A percentile compares a stretch with the other conserved stretches of the same genome.
These are phyloP conservation scores for Boletus sensibilis DNA, from an alignment of 768 basidiomycete species.

Conservation along the genomic window DNA sequence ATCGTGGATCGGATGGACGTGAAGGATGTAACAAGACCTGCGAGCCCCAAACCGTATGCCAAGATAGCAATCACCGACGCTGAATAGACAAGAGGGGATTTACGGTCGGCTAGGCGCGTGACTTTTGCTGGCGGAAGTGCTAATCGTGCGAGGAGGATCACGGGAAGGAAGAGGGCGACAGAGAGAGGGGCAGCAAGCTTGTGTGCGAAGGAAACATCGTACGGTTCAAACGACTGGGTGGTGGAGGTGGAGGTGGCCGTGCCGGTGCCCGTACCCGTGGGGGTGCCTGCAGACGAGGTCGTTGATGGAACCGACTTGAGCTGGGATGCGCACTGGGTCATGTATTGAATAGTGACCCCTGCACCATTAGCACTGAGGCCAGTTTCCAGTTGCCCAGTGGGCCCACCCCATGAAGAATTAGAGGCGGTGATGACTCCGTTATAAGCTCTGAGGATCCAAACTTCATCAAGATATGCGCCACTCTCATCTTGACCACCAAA, in stretches of 20 bases:
- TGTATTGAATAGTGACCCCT: conserved; percentile 61
- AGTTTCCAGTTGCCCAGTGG: conserved; percentile 57
- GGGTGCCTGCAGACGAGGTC: conserved; percentile 18
- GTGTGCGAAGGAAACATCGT: conserved; percentile 45
- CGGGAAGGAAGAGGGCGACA: conserved; percentile 43
- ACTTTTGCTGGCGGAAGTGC: conserved; percentile 38
- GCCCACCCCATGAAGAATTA: conserved; percentile 62
- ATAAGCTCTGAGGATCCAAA: conserved; percentile 80
- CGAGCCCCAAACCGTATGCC: conserved; percentile 61
- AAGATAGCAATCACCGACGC: conserved; percentile 41
- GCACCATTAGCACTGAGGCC: conserved; percentile 65
- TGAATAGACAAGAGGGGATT: conserved; percentile 34
- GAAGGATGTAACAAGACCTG: conserved; percentile 62
- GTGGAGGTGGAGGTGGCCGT: conserved; percentile 8
- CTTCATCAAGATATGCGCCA: conserved; percentile 67
- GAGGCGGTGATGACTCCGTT: conserved; percentile 57
- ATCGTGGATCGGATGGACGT: conserved; percentile 45
- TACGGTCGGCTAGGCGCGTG: conserved; percentile 20
- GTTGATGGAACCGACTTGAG: conserved; percentile 27
- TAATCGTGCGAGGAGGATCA: conserved; percentile 42
- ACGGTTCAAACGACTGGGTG: conserved; percentile 29
- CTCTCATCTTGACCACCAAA: conserved; percentile 72
- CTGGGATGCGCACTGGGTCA: conserved; percentile 57
- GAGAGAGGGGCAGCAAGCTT: conserved; percentile 50
- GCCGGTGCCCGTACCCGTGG: conserved; percentile 18